A percentile compares a stretch with the other conserved stretches of the same genome.
Evolutionary conservation across 495 filamentous ascomycete species (phyloP).

Genomic region (Achaetomiella virescens): DNA sequence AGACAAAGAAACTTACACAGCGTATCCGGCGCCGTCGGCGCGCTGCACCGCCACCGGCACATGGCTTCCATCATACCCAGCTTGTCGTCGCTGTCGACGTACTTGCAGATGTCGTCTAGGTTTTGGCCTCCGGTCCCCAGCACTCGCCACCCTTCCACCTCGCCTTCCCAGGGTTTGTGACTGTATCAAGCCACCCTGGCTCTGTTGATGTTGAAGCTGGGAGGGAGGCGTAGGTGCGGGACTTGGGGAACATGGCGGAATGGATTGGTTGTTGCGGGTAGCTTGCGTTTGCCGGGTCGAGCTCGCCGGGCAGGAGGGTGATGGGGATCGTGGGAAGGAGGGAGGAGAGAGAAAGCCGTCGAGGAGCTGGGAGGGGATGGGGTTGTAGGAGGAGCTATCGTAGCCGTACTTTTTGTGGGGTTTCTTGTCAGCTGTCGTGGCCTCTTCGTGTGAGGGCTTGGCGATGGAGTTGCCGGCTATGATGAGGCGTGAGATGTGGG

Average conservation of each 20-base stretch:
- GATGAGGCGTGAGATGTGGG: slow-evolving; percentile 74
- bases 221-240: slow-evolving; percentile 52
- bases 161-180: slow-evolving; percentile 93
- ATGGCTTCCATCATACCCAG: slow-evolving; percentile 86
- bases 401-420: slow-evolving; percentile 84
- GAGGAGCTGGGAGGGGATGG: slow-evolving; percentile 71
- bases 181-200: slow-evolving; percentile 75
- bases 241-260: slow-evolving; percentile 69
- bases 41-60: slow-evolving; percentile 81
- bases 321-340: slow-evolving; percentile 77
- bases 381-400: slow-evolving; percentile 80
- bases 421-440: slow-evolving; percentile 27
- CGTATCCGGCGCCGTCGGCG: slow-evolving; percentile 96
- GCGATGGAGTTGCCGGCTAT: slow-evolving; percentile 87
- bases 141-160: slow-evolving; percentile 79
- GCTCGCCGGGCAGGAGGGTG: slow-evolving; percentile 67
- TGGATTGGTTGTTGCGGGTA: slow-evolving; percentile 81
- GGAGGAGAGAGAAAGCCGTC: slow-evolving; percentile 71
- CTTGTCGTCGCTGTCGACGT: slow-evolving; percentile 67
- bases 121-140: slow-evolving; percentile 86
- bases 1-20: slow-evolving; percentile 60
- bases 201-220: slow-evolving; percentile 25
- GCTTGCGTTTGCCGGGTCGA: slow-evolving; percentile 74
- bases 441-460: slow-evolving; percentile 3
- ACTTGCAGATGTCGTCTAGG: slow-evolving; percentile 88